Base-by-base conservation (phyloP, 208 protist genomes). In the Acanthamoeba lenticulata region DNA sequence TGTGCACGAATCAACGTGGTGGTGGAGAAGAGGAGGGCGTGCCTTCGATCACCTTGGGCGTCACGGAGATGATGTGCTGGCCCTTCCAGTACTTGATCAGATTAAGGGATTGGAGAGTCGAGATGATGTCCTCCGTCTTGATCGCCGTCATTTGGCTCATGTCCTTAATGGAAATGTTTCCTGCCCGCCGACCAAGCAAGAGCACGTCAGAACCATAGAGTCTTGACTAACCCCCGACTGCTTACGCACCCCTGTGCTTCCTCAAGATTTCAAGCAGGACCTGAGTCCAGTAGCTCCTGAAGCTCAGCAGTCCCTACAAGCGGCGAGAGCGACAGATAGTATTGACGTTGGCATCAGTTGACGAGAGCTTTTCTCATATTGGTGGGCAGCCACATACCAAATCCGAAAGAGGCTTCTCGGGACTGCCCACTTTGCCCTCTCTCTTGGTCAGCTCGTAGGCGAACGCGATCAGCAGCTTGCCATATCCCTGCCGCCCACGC, bases 381-480 rank as follows among this genome's bases (percentile, higher is more conserved):
- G 24, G 5, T 21, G 57, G 15, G 7, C 13, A 67, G 5, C 24
- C 19, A 42, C 74, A 24, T 38, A 85, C 74, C 38, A 99, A 95
- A 96, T 99, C 99, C 72, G 98, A 99, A 27, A 99, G 98, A 24
- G 99, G 99, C 95, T 99, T 99, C 95, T 99, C 99, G 7, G 99
- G 99, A 7, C 98, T 99, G 27, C 99, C 99, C 7, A 99, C 95
- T 77, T 98, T 98, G 7, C 97, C 96, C 95, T 99, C 99, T 0
- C 98, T 98, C 90, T 99, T 98, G 3, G 99, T 99, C 2, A 99
- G 95, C 95, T 99, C 99, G 95, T 99, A 99, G 55, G 69, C 65
- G 27, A 99, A 98, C 49, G 99, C 98, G 92, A 99, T 99, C 5
- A 99, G 97, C 44, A 99, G 98, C 72, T 99, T 99, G 5, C 99